Evolutionary conservation across 306 rosid genomes (phyloP).

Genomic region (Inga oerstediana): DNA sequence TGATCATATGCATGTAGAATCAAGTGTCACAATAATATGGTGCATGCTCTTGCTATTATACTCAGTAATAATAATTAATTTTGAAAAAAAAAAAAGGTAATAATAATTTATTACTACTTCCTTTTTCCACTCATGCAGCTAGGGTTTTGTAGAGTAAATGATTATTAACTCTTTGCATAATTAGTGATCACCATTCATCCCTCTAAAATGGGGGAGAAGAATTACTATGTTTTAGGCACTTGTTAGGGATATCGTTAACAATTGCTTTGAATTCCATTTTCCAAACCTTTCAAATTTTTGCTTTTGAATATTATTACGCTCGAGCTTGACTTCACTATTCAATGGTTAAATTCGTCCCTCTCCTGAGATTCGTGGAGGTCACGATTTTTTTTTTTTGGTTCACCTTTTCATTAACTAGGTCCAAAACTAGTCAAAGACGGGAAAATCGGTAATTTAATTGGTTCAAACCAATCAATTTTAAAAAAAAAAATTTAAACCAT

Average conservation of each 20-base stretch:
- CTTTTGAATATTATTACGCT: neutral
- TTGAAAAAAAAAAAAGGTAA: neutral
- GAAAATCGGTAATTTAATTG: too few relatives aligned
- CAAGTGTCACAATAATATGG: constrained; percentile 9
- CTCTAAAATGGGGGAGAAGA: neutral
- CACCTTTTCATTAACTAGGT: too few relatives aligned
- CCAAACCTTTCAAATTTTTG: neutral
- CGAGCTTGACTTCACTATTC: neutral
- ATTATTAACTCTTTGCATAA: constrained; percentile 4
- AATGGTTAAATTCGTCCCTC: neutral
- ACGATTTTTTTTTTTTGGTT: too few relatives aligned
- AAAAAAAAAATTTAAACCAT: too few relatives aligned
- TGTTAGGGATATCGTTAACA: neutral
- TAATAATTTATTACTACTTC: neutral
- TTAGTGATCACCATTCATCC: neutral
- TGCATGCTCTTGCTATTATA: neutral
- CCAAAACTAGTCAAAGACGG: too few relatives aligned
- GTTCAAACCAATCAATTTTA: too few relatives aligned
- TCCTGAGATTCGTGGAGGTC: too few relatives aligned
- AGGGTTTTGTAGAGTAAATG: neutral
- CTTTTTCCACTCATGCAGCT: neutral
- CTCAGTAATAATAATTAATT: neutral
- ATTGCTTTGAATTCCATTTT: neutral
- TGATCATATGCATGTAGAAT: neutral
- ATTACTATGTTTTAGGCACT: neutral